These are phyloP conservation scores for Spinacia oleracea DNA, from an alignment of 179 eudicot genomes.

Conservation along the genomic window DNA sequence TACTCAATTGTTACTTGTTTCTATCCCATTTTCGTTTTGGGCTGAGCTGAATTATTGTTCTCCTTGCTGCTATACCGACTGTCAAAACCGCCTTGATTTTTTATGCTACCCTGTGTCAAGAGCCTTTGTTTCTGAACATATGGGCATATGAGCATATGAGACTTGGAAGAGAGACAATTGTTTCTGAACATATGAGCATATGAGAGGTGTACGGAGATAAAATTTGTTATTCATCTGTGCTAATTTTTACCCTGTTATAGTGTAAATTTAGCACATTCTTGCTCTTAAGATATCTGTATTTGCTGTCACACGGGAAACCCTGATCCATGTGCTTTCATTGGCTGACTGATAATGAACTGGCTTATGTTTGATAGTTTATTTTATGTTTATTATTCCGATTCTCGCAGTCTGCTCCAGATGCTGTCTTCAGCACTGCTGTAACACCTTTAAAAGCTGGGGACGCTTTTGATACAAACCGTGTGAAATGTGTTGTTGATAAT, in stretches of 20 bases:
- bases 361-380: not conserved
- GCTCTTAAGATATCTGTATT: not conserved
- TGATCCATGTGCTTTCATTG: constrained; percentile 15
- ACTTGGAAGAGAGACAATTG: not conserved
- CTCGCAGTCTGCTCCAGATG: constrained; percentile 82
- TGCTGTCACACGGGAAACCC: constrained; percentile 1
- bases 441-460: constrained; percentile 84
- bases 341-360: no score
- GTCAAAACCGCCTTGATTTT: not conserved
- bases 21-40: no score
- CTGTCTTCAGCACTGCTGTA: constrained; percentile 96
- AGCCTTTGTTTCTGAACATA: constrained; percentile 11
- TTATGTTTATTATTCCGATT: constrained; percentile 5
- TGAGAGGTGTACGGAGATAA: not conserved
- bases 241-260: not conserved
- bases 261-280: not conserved
- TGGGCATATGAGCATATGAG: not conserved
- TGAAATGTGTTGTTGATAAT: constrained; percentile 88
- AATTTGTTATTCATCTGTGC: not conserved
- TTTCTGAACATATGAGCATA: not conserved
- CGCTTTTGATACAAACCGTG: constrained; percentile 90
- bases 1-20: no score
- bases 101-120: not conserved
- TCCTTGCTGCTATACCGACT: not conserved
- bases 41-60: not conserved